These are phyloP conservation scores for Phragmites australis DNA, from an alignment of 176 grass and related monocot genomes.

Conservation along the genomic window DNA sequence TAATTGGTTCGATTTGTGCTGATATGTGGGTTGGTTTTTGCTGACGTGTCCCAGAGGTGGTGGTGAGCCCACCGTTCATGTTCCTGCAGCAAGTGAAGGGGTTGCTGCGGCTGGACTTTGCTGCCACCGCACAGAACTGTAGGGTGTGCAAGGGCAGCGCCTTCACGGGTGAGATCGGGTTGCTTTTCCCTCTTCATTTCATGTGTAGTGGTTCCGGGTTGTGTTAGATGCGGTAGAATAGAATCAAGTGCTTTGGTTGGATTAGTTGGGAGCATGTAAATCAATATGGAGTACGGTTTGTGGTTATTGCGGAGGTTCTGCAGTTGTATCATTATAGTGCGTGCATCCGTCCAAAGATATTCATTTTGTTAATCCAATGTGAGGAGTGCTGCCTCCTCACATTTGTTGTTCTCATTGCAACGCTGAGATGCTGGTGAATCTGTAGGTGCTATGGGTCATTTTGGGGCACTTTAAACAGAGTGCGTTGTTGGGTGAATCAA, in stretches of 20 bases:
- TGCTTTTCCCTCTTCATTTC: not conserved
- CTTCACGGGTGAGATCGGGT: constrained; percentile 92
- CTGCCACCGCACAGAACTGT: constrained; percentile 77
- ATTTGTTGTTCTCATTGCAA: constrained; percentile 30
- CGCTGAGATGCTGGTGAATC: constrained; percentile 74
- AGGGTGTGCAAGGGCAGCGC: constrained; percentile 83
- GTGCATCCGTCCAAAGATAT: not conserved
- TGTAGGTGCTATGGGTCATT: constrained; percentile 85
- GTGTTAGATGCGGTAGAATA: not conserved
- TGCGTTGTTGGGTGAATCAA: constrained; percentile 66
- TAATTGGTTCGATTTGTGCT: constrained; percentile 18
- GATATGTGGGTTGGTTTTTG: constrained; percentile 8
- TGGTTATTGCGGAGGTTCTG: not conserved
- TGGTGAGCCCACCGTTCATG: constrained; percentile 83
- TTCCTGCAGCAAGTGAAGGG: constrained; percentile 70
- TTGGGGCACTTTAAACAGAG: constrained; percentile 81
- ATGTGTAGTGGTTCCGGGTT: not conserved
- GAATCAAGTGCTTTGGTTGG: not conserved
- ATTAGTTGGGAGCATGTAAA: not conserved
- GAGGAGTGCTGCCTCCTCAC: not conserved
- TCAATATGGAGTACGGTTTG: not conserved
- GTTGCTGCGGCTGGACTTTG: constrained; percentile 66
- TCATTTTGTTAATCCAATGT: not conserved
- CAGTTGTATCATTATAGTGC: not conserved
- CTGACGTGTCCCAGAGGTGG: constrained; percentile 61